Conservation (phyloP, 2,329 filamentous ascomycete genomes). For the Diplocarpon rosae region DNA sequence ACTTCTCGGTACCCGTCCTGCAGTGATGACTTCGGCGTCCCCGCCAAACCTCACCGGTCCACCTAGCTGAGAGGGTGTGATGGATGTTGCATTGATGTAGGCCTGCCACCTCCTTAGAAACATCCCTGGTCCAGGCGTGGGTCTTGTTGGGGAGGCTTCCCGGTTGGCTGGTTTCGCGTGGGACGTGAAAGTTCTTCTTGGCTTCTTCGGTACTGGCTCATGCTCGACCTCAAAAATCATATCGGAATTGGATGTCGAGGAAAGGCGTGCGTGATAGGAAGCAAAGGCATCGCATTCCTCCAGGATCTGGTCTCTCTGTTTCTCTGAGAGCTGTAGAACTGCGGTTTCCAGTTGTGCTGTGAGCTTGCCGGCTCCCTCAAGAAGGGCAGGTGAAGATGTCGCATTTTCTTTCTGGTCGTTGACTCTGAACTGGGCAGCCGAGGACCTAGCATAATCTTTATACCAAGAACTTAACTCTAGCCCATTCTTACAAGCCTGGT, state of each 20-base stretch:
- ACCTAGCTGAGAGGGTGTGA: constrained; percentile 41
- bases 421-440: constrained; percentile 7
- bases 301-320: constrained; percentile 36
- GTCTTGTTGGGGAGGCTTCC: constrained; percentile 25
- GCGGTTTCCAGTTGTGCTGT: constrained; percentile 4
- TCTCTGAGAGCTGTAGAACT: constrained; percentile 32
- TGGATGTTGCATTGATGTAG: constrained; percentile 55
- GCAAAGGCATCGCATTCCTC: constrained; percentile 48
- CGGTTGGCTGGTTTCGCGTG: constrained; percentile 16
- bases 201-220: constrained; percentile 13
- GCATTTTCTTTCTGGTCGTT: background rate
- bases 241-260: constrained; percentile 19
- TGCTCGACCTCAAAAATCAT: constrained; percentile 2
- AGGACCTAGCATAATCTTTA: constrained; percentile 10
- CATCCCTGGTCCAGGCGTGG: constrained; percentile 48
- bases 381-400: background rate
- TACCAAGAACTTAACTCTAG: constrained; percentile 29
- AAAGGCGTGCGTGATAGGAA: constrained; percentile 48
- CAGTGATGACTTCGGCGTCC: constrained; percentile 1
- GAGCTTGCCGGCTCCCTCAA: constrained; percentile 8
- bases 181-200: background rate
- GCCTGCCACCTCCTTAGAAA: constrained; percentile 64
- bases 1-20: background rate
- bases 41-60: constrained; percentile 3
- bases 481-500: constrained; percentile 57